phyloP scores from a whole-genome alignment of 306 rosid species.

The Malus sylvestris region DNA sequence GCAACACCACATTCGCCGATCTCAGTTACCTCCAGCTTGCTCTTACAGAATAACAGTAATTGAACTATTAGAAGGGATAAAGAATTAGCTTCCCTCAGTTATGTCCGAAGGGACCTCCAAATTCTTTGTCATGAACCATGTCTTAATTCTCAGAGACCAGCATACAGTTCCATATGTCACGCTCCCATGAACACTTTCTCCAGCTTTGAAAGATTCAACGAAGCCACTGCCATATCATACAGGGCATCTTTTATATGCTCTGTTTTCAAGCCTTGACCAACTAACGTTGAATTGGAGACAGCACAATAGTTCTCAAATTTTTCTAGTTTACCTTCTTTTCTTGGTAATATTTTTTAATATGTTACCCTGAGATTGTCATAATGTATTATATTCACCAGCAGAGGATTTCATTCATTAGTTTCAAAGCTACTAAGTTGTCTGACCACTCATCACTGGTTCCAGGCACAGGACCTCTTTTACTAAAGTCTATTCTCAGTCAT shows the following conservation, averaged over 20 bases:
- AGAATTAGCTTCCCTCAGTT: neutral
- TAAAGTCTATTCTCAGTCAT: neutral
- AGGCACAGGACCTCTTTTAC: neutral
- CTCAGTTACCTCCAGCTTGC: neutral
- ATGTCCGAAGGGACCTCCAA: neutral
- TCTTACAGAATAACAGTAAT: neutral
- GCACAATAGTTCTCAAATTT: neutral
- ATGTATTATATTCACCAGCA: neutral
- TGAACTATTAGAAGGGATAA: neutral
- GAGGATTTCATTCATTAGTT: neutral
- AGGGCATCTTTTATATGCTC: neutral
- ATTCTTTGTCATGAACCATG: neutral
- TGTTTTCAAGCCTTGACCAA: neutral
- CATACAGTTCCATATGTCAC: neutral
- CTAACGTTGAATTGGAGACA: neutral
- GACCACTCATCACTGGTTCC: neutral
- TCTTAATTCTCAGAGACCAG: neutral
- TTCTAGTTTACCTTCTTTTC: neutral
- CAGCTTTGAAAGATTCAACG: neutral
- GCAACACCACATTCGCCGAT: neutral
- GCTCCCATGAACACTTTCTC: neutral
- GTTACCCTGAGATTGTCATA: neutral
- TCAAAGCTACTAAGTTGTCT: neutral
- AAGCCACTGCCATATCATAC: neutral
- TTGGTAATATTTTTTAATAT: neutral